Evolutionary conservation across 495 filamentous ascomycete genomes (phyloP).

Genomic region (Friedmanniomyces simplex): DNA sequence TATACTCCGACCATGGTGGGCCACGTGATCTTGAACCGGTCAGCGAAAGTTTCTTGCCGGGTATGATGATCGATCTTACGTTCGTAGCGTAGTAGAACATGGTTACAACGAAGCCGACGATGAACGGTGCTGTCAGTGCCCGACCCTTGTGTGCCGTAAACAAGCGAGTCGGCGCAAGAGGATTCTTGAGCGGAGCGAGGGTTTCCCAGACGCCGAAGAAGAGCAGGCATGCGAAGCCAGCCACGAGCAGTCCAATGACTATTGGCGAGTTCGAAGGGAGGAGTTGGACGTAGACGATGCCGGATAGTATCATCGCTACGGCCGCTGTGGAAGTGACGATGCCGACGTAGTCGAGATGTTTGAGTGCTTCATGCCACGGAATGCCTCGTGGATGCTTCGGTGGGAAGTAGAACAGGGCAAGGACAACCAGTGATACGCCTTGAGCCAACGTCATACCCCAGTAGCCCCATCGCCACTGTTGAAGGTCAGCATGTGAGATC

Average conservation of each 20-base stretch:
- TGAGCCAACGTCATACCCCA: conserved; percentile 1
- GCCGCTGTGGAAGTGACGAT: conserved; percentile 1
- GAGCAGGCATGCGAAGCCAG: conserved; percentile 13
- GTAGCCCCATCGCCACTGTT: conserved; percentile 5
- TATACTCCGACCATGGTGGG: conserved; percentile 20
- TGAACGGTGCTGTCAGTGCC: conserved; percentile 21
- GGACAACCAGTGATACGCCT: conserved; percentile 8
- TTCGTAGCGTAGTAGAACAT: conserved; percentile 27
- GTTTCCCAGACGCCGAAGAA: conserved; percentile 23
- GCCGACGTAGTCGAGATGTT: conserved; percentile 14
- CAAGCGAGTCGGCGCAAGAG: conserved; percentile 21
- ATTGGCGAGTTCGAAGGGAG: conserved; percentile 1
- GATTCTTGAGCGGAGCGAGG: conserved; percentile 15
- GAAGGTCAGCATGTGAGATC: not conserved
- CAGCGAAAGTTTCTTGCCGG: too few species aligned
- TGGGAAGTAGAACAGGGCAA: conserved; percentile 11
- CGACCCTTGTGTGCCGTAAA: conserved; percentile 15
- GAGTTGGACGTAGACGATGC: conserved; percentile 10
- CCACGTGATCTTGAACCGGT: conserved; percentile 13
- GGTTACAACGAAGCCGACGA: conserved; percentile 19
- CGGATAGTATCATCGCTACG: conserved; percentile 2
- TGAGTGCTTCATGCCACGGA: conserved; percentile 1
- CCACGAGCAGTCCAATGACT: conserved; percentile 9
- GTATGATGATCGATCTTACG: too few species aligned
- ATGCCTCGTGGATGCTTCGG: conserved; percentile 11